A percentile compares a stretch with the other conserved stretches of the same genome.
These are phyloP conservation scores for Solanum corneliomulleri DNA, from an alignment of 257 asterid genomes.

Conservation along the genomic window DNA sequence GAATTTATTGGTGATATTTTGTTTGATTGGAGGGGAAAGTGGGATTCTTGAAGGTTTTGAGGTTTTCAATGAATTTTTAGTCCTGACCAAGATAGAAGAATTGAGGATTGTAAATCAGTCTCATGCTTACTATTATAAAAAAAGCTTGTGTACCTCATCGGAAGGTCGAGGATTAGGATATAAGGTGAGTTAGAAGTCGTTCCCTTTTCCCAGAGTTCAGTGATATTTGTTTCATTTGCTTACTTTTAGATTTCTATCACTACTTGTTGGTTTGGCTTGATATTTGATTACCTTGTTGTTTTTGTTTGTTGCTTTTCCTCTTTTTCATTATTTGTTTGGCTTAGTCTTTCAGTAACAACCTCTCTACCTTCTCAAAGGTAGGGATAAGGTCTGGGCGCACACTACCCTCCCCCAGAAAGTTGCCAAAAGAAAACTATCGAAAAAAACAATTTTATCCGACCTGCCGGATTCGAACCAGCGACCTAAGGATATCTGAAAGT, in stretches of 20 bases:
- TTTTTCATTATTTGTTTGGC: neutral
- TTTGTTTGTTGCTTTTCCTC: neutral
- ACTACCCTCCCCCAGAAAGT: neutral
- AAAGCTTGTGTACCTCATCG: neutral
- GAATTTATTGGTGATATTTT: neutral
- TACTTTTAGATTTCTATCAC: neutral
- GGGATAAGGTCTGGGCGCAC: neutral
- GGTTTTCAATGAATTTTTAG: neutral
- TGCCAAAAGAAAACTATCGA: neutral
- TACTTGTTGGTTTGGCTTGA: neutral
- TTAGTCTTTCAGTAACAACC: neutral
- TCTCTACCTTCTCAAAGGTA: neutral
- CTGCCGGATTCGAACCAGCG: conserved; percentile 46
- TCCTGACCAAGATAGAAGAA: neutral
- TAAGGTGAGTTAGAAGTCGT: neutral
- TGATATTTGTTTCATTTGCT: accelerated
- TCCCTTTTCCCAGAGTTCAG: neutral
- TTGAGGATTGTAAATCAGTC: neutral
- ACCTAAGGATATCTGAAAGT: conserved; percentile 12
- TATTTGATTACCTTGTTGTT: neutral
- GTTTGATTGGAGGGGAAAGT: neutral
- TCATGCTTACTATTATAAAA: neutral
- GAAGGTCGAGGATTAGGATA: neutral
- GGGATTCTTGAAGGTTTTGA: neutral
- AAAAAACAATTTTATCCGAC: neutral